Percentiles rank a stretch among this genome's conserved stretches.
Conservation (phyloP, 371 early-diverging fungal genomes). For the Mucor irregularis region DNA sequence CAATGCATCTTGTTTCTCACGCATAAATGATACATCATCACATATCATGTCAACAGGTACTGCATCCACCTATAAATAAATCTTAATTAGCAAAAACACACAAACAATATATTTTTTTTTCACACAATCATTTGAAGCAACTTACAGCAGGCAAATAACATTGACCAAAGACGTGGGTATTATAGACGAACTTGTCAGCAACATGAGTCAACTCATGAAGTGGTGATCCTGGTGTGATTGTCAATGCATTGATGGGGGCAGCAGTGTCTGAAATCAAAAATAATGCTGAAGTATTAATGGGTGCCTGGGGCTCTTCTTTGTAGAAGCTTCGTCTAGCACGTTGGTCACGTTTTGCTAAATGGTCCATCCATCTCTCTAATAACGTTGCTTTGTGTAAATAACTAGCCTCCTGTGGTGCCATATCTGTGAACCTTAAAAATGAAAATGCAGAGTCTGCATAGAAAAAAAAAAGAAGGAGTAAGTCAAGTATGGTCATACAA, state of each 20-base stretch:
- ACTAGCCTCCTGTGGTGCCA: slow-evolving; percentile 55
- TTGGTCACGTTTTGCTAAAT: slow-evolving; percentile 42
- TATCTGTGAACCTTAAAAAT: slow-evolving; percentile 65
- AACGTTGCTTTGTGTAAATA: slow-evolving; percentile 52
- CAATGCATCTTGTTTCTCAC: slow-evolving; percentile 54
- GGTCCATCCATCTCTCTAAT: slow-evolving; percentile 51
- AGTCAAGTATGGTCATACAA: not conserved
- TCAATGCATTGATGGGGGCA: slow-evolving; percentile 26
- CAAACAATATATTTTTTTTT: not conserved
- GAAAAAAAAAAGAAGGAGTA: not conserved
- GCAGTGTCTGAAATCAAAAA: slow-evolving; percentile 44
- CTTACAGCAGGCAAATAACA: slow-evolving; percentile 40
- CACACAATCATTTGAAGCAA: too few relatives aligned
- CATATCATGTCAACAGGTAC: slow-evolving; percentile 69
- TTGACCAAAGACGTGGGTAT: slow-evolving; percentile 28
- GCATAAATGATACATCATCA: slow-evolving; percentile 64
- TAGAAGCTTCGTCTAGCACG: slow-evolving; percentile 47
- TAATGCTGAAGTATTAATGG: slow-evolving; percentile 45
- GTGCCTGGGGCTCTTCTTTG: slow-evolving; percentile 25
- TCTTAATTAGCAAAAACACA: not conserved
- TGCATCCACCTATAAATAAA: slow-evolving; percentile 52
- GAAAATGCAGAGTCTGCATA: slow-evolving; percentile 50
- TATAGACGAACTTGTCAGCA: slow-evolving; percentile 19
- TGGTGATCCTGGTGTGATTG: slow-evolving; percentile 23
- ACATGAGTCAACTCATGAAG: slow-evolving; percentile 37